Evolutionary conservation across 1,139 yeast species (phyloP), one percentile per base, ranked within the genome.

Genomic region (Hemisphaericaspora xylofermentans): DNA sequence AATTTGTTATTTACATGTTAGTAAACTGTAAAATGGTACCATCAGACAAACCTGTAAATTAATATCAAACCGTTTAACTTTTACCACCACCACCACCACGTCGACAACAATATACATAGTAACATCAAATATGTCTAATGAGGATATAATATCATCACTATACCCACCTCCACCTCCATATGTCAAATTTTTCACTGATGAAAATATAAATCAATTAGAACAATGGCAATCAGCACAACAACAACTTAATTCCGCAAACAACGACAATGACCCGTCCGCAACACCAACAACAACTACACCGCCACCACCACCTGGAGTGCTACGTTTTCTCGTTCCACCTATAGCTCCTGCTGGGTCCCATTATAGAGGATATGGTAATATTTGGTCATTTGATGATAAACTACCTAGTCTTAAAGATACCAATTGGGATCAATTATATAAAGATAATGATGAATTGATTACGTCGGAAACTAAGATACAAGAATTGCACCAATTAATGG

Each of bases 101-200:
- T n/a, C n/a, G n/a, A n/a, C n/a, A n/a, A n/a, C n/a, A n/a, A n/a
- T n/a, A n/a, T n/a, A n/a, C n/a, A n/a, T n/a, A n/a, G n/a, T n/a
- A n/a, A n/a, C n/a, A 26, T 26, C 21, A 7, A 29, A 16, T 22
- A 29, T 31, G 34, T 31, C 38, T 28, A 35, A 36, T 1, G 74
- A 66, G 39, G 76, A 73, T 43, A 58, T 71, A 43, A 75, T 76
- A 45, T 67, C 93, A 21, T 80, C 94, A 10, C 73, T 88, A 41
- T 88, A 83, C 51, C 96, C 96, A 1, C 91, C 93, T 2, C 96
- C 96, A 3, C 96, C 96, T 8, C 81, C 84, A 17, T 85, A 76
- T 59, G 78, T 78, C 54, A 78, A 80, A 59, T 76, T 71, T 54
- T 88, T 85, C 63, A 85, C 94, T 0, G 57, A 64, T 5, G 85